Percentiles rank a stretch among this genome's conserved stretches.
These are phyloP conservation scores for Solanum medicagineum DNA, from an alignment of 257 asterid genomes.

Conservation along the genomic window DNA sequence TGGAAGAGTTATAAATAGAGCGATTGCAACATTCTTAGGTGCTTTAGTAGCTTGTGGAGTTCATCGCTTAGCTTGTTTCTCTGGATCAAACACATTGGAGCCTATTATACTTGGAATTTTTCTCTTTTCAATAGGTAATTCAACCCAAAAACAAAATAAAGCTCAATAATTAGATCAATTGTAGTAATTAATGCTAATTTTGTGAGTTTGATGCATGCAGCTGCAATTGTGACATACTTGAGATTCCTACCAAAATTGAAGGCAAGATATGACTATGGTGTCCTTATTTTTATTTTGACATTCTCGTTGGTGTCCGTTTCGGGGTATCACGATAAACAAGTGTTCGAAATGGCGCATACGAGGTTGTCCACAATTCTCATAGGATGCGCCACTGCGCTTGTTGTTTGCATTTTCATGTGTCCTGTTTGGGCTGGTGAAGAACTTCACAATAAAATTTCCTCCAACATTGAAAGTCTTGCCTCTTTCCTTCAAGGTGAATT, in stretches of 20 bases:
- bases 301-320: slow-evolving; percentile 50
- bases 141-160: not conserved
- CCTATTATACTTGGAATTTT: slow-evolving; percentile 48
- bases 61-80: slow-evolving; percentile 36
- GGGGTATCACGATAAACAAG: slow-evolving; percentile 47
- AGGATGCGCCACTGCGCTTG: slow-evolving; percentile 32
- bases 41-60: slow-evolving; percentile 62
- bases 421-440: slow-evolving; percentile 83
- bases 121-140: slow-evolving; percentile 53
- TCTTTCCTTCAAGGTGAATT: slow-evolving; percentile 42
- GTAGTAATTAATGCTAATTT: not conserved
- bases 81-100: slow-evolving; percentile 37
- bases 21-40: slow-evolving; percentile 48
- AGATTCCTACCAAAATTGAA: slow-evolving; percentile 50
- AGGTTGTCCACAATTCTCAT: slow-evolving; percentile 50
- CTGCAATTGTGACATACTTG: slow-evolving; percentile 29
- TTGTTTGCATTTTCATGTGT: slow-evolving; percentile 28
- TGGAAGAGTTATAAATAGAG: slow-evolving; percentile 67
- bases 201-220: slow-evolving; percentile 16
- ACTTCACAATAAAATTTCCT: slow-evolving; percentile 42
- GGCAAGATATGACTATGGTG: slow-evolving; percentile 68
- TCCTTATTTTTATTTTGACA: slow-evolving; percentile 49
- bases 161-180: not conserved
- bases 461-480: slow-evolving; percentile 47
- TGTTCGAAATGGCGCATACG: slow-evolving; percentile 33